Conservation (phyloP, 163 green algal genomes). For the Scenedesmus sp. region DNA sequence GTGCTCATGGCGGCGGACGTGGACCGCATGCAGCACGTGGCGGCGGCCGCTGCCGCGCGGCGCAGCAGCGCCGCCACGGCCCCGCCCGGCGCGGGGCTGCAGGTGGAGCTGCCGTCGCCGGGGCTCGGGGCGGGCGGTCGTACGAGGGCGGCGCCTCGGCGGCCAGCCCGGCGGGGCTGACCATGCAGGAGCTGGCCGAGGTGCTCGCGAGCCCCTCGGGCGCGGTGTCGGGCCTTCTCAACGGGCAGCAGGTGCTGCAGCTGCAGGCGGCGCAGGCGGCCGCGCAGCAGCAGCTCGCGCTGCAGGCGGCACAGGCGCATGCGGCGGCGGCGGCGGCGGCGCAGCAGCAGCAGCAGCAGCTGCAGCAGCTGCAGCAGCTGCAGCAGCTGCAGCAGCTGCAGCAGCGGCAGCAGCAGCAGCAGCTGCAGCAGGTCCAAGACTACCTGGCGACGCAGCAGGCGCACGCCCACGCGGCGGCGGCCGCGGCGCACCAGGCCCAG, state of each 20-base stretch:
- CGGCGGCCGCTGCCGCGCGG: conserved; percentile 12
- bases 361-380: conserved; percentile 31
- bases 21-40: conserved; percentile 30
- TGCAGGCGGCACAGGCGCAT: not conserved
- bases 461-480: no score
- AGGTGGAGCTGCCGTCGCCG: not conserved
- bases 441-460: no score
- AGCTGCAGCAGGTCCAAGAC: no score
- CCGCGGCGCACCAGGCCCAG: no score
- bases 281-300: not conserved
- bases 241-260: conserved; percentile 9
- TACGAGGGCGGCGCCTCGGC: no score
- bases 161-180: conserved; percentile 1
- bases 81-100: not conserved
- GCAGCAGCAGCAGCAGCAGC: not conserved
- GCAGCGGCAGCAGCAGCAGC: no score
- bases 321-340: not conserved
- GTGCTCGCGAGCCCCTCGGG: conserved; percentile 11
- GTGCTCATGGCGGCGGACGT: conserved; percentile 27
- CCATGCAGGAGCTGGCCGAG: conserved; percentile 37
- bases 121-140: not conserved
- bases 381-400: conserved; percentile 25
- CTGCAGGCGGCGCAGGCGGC: not conserved
- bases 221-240: conserved; percentile 7
- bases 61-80: not conserved